Evolutionary conservation across 2,329 filamentous ascomycete species (phyloP), one percentile per base, ranked within the genome.

Genomic region (Ophiostoma australiae): DNA sequence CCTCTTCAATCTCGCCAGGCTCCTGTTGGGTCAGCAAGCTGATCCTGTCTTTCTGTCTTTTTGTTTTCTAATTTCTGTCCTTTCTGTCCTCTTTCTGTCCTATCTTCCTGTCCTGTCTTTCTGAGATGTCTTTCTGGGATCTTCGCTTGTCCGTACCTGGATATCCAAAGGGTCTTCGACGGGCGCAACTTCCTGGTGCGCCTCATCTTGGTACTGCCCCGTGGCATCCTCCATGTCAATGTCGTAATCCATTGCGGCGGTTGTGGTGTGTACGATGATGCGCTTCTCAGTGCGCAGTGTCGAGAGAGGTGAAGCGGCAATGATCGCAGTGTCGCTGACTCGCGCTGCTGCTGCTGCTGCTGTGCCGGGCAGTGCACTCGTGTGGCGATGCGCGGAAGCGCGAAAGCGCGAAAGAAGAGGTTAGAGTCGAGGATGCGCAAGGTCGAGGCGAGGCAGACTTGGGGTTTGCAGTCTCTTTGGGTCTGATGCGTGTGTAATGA

Each of bases 151-250:
- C 37, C 20, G 52, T 37, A 74, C 72, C n/a, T 75, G 74, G 31
- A 76, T 75, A 20, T 20, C 35, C 67, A 80, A 75, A 48, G 78
- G 76, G 71, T 81, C 78, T 70, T 76, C 76, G 6, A 76, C 73
- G 72, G 78, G 78, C 71, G 79, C 79, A 23, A 52, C 20, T 3
- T 66, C 68, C 11, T 58, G 52, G 8, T 52, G 52, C 20, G 44
- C 66, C 52, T 71, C 72, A 17, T 23, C 31, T 8, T 69, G 65
- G 39, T 68, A 61, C 67, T 71, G 66, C 67, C 66, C 71, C 39
- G 81, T 82, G 44, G 85, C 83, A 74, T 91, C 82, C 76, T 89
- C 90, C 88, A 92, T 91, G 74, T 92, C 90, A 71, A 92, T 89
- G 70, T 88, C 86, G 75, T 86, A 81, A 79, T 93, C 90, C 89